These are phyloP conservation scores for Nothopassalora personata DNA, from an alignment of 2,329 filamentous ascomycete species.

Conservation along the genomic window DNA sequence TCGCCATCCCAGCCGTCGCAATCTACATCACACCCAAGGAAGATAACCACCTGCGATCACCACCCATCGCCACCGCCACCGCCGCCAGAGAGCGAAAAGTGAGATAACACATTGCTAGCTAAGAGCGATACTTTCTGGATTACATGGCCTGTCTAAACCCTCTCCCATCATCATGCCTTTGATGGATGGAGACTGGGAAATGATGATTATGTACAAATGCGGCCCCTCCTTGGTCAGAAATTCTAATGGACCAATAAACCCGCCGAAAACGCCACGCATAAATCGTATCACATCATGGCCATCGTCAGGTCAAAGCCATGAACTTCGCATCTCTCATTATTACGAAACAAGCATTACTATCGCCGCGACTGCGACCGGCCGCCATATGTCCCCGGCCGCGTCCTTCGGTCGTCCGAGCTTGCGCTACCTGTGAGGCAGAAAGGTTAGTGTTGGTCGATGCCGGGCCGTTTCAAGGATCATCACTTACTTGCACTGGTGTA, in stretches of 20 bases:
- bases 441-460: conserved; percentile 9
- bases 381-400: conserved; percentile 9
- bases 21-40: conserved; percentile 16
- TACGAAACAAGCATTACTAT: conserved; percentile 2
- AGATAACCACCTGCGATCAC: not conserved
- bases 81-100: not conserved
- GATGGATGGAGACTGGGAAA: not conserved
- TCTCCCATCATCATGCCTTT: not conserved
- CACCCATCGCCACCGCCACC: not conserved
- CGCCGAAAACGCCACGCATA: conserved; percentile 5
- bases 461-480: not conserved
- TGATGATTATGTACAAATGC: conserved; percentile 8
- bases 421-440: conserved; percentile 16
- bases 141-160: not conserved
- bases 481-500: conserved; percentile 46
- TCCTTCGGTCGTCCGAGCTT: conserved; percentile 23
- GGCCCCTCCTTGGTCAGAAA: not conserved
- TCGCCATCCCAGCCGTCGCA: conserved; percentile 14
- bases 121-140: conserved; percentile 1
- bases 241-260: not conserved
- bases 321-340: conserved; percentile 1
- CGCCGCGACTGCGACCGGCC: conserved; percentile 15
- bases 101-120: not conserved
- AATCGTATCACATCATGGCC: not conserved
- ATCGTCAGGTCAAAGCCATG: not conserved